Evolutionary conservation across 768 basidiomycete genomes (phyloP), one percentile per base, ranked within the genome.

Genomic region (Melanogaster broomeanus): DNA sequence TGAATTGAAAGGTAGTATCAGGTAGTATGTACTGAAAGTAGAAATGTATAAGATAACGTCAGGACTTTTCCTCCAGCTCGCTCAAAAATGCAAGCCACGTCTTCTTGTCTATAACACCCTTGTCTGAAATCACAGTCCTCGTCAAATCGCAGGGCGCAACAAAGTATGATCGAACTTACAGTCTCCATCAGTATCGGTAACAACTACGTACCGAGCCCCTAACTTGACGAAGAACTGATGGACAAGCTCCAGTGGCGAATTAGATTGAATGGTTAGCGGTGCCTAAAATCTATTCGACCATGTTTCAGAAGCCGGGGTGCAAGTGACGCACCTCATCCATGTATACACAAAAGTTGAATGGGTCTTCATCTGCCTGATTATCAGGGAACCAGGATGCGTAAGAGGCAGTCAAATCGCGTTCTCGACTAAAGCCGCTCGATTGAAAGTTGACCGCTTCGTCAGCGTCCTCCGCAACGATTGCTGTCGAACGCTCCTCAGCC

Each of bases 181-280:
- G 40, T 84, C 71, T 6, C 95, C 95, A 45, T 92, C 84, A 2
- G 80, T 72, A 64, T 97, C 90, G 1, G 82, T 87, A 6, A 97
- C 83, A 24, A 98, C 76, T 19, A 98, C 82, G 61, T 96, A 94
- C 58, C 92, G 81, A 11, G 93, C 90, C 0, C 97, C 97, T 18
- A 98, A 81, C 68, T 98, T 98, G 52, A 85, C 87, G 61, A 98
- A 98, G 64, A 96, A 83, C 64, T 92, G 92, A 63, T 98, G 96
- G 0, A 98, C 78, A 43, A 98, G 80, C 68, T 97, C 92, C 65
- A 98, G 76, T 1, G 97, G 92, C 2, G 92, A 87, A 61, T 94
- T 86, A 1, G 81, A 82, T 51, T 85, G 84, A 34, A 98, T 81
- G 0, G 87, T 90, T 49, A 98, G 74, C 0, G 97, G 97, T 1